A percentile compares a stretch with the other conserved stretches of the same genome.
Conservation (phyloP, 345 rosid species). For the Eutrema heterophyllum region DNA sequence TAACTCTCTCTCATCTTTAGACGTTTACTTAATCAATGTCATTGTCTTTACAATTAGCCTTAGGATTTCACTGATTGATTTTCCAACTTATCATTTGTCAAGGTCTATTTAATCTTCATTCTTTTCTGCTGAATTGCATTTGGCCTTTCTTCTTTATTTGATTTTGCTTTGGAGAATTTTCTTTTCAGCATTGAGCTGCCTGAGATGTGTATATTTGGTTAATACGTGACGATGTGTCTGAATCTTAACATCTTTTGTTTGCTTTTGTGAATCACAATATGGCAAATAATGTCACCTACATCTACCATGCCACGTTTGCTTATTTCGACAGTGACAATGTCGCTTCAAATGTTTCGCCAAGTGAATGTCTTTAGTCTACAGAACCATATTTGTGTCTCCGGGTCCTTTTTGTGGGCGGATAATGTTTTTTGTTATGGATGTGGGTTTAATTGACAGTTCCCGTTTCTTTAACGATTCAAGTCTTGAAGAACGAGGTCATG, state of each 20-base stretch:
- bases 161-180: no score
- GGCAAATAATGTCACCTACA: conserved; percentile 74
- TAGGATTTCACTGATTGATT: no score
- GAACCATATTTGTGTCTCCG: neutral
- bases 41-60: neutral
- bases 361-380: conserved; percentile 33
- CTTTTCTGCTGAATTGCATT: no score
- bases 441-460: conserved; percentile 33
- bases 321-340: conserved; percentile 83
- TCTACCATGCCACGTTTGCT: conserved; percentile 73
- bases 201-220: no score
- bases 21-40: neutral
- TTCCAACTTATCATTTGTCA: no score
- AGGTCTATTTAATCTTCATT: no score
- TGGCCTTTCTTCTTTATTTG: no score
- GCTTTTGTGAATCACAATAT: conserved; percentile 38
- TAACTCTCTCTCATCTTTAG: conserved; percentile 26
- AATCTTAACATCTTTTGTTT: neutral
- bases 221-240: neutral
- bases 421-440: neutral
- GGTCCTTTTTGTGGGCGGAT: neutral
- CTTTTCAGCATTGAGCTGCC: no score
- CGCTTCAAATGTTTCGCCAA: conserved; percentile 62
- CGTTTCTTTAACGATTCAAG: conserved; percentile 79
- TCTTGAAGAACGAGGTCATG: conserved; percentile 75